These are phyloP conservation scores for Diddensiella caesifluorescens DNA, from an alignment of 805 yeast species.

Conservation along the genomic window DNA sequence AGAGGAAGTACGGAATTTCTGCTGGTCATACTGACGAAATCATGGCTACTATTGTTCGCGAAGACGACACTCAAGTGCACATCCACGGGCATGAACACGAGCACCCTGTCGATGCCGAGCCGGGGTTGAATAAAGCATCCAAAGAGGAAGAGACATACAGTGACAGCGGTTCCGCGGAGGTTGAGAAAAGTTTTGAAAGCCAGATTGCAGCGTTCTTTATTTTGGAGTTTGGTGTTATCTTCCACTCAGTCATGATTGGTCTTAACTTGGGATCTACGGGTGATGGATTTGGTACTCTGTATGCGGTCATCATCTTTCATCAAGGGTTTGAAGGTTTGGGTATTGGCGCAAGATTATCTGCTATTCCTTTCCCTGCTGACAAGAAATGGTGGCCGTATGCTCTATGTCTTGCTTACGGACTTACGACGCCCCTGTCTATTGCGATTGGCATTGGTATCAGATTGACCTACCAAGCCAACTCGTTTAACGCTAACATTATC, in stretches of 20 bases:
- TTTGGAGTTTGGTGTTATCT: conserved; percentile 66
- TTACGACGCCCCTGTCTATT: conserved; percentile 64
- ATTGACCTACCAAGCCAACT: conserved; percentile 47
- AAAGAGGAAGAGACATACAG: conserved; percentile 12
- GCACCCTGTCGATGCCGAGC: conserved; percentile 6
- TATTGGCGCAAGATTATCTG: conserved; percentile 63
- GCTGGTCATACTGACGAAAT: conserved; percentile 27
- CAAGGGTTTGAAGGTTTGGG: conserved; percentile 79
- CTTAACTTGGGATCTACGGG: conserved; percentile 60
- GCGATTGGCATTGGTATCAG: conserved; percentile 76
- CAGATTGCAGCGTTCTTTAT: conserved; percentile 46
- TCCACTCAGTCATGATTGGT: conserved; percentile 74
- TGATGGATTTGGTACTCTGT: conserved; percentile 58
- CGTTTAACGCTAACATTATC: conserved; percentile 49
- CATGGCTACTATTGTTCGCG: conserved; percentile 17
- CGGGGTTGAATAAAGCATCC: conserved; percentile 1
- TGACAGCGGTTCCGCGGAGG: background rate
- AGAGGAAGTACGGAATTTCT: conserved; percentile 31
- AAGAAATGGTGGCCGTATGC: conserved; percentile 48
- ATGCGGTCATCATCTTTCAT: conserved; percentile 64
- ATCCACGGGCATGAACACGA: conserved; percentile 30
- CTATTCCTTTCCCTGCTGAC: conserved; percentile 48
- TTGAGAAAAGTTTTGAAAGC: conserved; percentile 21
- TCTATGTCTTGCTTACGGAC: conserved; percentile 45
- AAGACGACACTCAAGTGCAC: conserved; percentile 7